Evolutionary conservation across 1,139 yeast species (phyloP), one percentile per base, ranked within the genome.

Genomic region (Kurtzmaniella quercitrusa): DNA sequence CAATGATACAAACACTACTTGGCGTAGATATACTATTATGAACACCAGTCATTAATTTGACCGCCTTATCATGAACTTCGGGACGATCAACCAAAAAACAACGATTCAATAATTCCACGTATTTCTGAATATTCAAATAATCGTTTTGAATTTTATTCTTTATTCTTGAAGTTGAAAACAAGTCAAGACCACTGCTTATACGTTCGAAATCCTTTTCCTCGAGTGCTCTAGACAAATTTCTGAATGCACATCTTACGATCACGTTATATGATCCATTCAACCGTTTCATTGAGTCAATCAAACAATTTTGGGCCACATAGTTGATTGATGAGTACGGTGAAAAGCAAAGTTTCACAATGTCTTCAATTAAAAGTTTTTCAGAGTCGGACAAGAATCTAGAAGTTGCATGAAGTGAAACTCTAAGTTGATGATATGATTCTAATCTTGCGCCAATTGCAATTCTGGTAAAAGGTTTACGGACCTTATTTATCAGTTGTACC

Each of bases 391-490:
- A 86, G 8, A 80, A 70, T 48, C 96, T 72, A 2, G 86, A 82
- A 0, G 95, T 85, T 1, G 91, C 80, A 54, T 85, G 93, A 42
- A 87, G 74, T 2, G 80, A 73, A 20, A 86, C 78, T 51, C 98
- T 75, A 47, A 85, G 82, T 57, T 80, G 79, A 52, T 93, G 97
- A 50, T 83, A 85, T 12, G 84, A 68, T 47, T 84, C 85, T n/a
- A 88, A 71, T 48, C 96, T 74, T 0, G 88, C 78, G 1, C 88
- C 95, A 36, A 89, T 60, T 2, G 88, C 78, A 4, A 88, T 74
- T 57, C 97, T 78, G 0, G 98, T 89, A 50, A 72, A 85, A 1
- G 95, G 93, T 48, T 85, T 84, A 16, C 80, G 69, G 16, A 82
- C 57, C 36, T 73, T 61, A 38, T 73, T 71, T 22, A 78, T 62